Base-by-base conservation (phyloP, 2,329 filamentous ascomycete species). In the Decorospora gaudefroyi region DNA sequence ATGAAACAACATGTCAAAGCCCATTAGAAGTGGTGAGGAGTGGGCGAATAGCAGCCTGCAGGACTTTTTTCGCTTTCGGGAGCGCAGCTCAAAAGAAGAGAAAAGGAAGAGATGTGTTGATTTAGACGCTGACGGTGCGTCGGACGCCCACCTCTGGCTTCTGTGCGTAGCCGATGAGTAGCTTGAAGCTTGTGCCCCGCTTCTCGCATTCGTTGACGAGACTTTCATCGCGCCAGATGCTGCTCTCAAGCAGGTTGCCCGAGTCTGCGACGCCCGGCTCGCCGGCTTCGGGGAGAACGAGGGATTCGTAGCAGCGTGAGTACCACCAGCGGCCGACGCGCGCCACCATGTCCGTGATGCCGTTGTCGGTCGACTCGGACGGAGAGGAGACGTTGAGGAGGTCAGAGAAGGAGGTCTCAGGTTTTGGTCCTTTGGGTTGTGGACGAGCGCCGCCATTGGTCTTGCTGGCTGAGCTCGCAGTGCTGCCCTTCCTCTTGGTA, bases 271-370 rank as follows among this genome's bases (percentile, higher is more conserved):
- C 61, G 17, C 57, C 63, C 5, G 61, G 55, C 19, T 67, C 66
- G 36, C 61, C 62, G 12, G 59, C 62, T 42, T 67, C 64, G 5
- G 67, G 64, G 3, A 76, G 58, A 6, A 84, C 76, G 4, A 80
- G 78, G 43, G 80, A 82, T 71, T 96, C 92, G 68, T 96, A 97
- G 75, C 92, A 96, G 38, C 87, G 83, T 7, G 84, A 88, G 71
- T 96, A 97, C 93, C 93, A 99, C 90, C 92, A 97, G 29, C 93
- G 81, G 2, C 90, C 92, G 8, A 97, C 92, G 51, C 85, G 86
- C 11, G 90, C 87, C 15, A 97, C 90, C 78, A 95, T 95, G 64
- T 89, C 91, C 10, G 90, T 89, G 64, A 97, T 96, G 55, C 84
- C 86, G 63, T 90, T 88, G 56, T 96, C 90, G 15, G 87, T 72